Percentiles rank a stretch among this genome's conserved stretches.
phyloP scores from a whole-genome alignment of 805 yeast genomes.

The Candida chauliodis region DNA sequence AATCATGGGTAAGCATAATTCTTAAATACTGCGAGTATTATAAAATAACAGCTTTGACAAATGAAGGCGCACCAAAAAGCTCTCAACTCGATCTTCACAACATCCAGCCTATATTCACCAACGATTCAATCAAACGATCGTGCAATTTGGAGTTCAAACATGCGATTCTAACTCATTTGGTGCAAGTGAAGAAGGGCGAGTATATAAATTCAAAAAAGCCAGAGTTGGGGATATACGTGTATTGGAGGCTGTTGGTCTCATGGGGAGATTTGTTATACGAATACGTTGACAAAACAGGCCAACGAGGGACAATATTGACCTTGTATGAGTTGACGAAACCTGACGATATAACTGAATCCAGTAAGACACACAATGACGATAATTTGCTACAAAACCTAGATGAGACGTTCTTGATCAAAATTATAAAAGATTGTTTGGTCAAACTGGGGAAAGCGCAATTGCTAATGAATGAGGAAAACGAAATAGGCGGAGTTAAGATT shows the following conservation, averaged over 20 bases:
- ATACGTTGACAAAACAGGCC: slow-evolving; percentile 66
- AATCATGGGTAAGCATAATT: slow-evolving; percentile 72
- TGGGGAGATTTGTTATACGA: slow-evolving; percentile 36
- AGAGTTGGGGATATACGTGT: slow-evolving; percentile 65
- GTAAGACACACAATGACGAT: slow-evolving; percentile 27
- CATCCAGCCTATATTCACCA: slow-evolving; percentile 45
- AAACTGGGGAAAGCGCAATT: slow-evolving; percentile 71
- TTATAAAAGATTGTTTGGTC: slow-evolving; percentile 52
- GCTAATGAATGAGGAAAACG: slow-evolving; percentile 53
- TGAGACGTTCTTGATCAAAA: slow-evolving; percentile 47
- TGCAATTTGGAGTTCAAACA: slow-evolving; percentile 53
- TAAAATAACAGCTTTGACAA: slow-evolving; percentile 33
- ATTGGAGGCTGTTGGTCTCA: slow-evolving; percentile 53
- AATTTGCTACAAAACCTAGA: slow-evolving; percentile 57
- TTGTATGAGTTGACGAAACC: slow-evolving; percentile 74
- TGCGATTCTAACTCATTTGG: slow-evolving; percentile 57
- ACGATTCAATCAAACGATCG: slow-evolving; percentile 47
- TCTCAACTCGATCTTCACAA: slow-evolving; percentile 21
- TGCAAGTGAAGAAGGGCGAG: slow-evolving; percentile 53
- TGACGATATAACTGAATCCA: slow-evolving; percentile 14
- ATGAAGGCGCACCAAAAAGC: slow-evolving; percentile 26
- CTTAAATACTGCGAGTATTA: slow-evolving; percentile 56
- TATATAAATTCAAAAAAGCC: slow-evolving; percentile 48
- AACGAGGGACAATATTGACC: slow-evolving; percentile 71
- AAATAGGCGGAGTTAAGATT: slow-evolving; percentile 75